Percentiles rank a stretch among this genome's conserved stretches.
Evolutionary conservation across 495 filamentous ascomycete genomes (phyloP).

Genomic region (Bacidia rubella): DNA sequence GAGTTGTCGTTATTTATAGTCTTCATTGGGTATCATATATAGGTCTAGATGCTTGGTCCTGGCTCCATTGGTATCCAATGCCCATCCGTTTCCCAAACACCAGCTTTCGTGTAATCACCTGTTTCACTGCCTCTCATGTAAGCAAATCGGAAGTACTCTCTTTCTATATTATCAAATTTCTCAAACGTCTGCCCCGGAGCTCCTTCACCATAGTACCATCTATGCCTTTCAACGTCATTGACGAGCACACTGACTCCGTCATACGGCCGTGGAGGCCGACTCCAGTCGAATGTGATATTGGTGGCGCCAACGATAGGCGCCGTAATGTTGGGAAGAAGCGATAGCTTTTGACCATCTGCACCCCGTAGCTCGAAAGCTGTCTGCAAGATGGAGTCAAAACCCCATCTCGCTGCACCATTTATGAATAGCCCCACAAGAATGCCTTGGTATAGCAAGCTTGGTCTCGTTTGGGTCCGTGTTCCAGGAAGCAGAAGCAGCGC

Average conservation of each 20-base stretch:
- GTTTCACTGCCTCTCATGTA: constrained; percentile 56
- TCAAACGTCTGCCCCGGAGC: constrained; percentile 19
- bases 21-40: background rate
- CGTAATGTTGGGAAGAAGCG: constrained; percentile 51
- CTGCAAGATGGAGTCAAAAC: constrained; percentile 82
- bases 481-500: constrained; percentile 72
- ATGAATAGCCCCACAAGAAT: constrained; percentile 81
- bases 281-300: constrained; percentile 47
- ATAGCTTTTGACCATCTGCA: constrained; percentile 49
- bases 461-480: constrained; percentile 69
- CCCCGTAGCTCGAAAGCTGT: constrained; percentile 58
- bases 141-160: constrained; percentile 75
- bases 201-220: constrained; percentile 41
- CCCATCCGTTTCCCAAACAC: constrained; percentile 56
- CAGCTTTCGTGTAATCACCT: constrained; percentile 70
- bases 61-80: constrained; percentile 49
- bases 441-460: constrained; percentile 69
- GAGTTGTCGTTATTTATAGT: no score
- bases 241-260: constrained; percentile 81
- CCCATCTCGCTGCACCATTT: constrained; percentile 88
- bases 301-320: constrained; percentile 6
- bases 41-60: background rate
- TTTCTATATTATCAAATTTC: constrained; percentile 19
- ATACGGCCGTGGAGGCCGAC: constrained; percentile 31
- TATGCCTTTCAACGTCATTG: constrained; percentile 84